Evolutionary conservation across 495 filamentous ascomycete genomes (phyloP), one percentile per base, ranked within the genome.

Genomic region (Gamarada debralockiae): DNA sequence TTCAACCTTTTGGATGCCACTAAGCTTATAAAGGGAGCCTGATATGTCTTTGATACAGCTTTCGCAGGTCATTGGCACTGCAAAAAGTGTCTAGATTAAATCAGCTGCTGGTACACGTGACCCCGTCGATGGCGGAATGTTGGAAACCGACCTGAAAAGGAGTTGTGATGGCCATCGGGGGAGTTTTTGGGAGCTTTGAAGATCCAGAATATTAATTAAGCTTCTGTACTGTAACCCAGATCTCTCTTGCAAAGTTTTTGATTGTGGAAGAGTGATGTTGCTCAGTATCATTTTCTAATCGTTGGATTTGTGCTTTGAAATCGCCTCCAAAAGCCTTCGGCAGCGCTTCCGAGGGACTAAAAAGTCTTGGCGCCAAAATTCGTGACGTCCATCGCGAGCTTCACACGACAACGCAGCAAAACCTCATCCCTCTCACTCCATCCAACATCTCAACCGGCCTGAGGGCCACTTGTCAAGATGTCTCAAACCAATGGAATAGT

Each of bases 31-130:
- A 27, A 98, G 69, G 21, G 89, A 83, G 48, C 69, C 73, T 27
- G 90, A 90, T 55, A 98, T 78, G 57, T 90, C 85, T 57, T 89
- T 85, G 60, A 93, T 82, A 70, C 93, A 98, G 61, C 74, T 67
- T 37, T 95, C 85, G 69, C 93, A 97, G 68, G 81, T 86, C 78
- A 98, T 86, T 21, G 89, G 92, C 67, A 97, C 93, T 54, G 92
- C 89, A 64, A 98, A 97, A 54, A 91, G 85, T 36, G 91, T 95
- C 88, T 97, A 60, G 17, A 38, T 18, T 12, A 7, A n/a, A 36
- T 55, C 44, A 55, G 52, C 39, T 9, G 41, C 21, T 13, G 31
- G 20, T 39, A 40, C 47, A 59, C 52, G 52, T 61, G 58, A 58
- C 41, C 22, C 21, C 2, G 23, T 36, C 24, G 44, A 41, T 29